A percentile compares a stretch with the other conserved stretches of the same genome.
phyloP scores from a whole-genome alignment of 768 basidiomycete genomes.

The Mycena olivaceomarginata region DNA sequence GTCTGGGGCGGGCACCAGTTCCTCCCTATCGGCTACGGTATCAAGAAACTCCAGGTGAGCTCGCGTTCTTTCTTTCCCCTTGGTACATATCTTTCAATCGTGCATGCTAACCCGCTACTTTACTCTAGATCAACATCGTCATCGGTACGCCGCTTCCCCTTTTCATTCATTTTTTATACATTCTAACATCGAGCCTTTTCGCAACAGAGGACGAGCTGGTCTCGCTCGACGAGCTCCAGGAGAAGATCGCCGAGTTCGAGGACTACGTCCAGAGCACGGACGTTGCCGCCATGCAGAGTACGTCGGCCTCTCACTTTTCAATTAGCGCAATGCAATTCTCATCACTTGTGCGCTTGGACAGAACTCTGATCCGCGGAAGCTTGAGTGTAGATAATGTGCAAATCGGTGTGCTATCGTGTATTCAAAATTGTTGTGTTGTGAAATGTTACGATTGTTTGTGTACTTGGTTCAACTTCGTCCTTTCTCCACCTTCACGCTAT shows the following conservation, averaged over 20 bases:
- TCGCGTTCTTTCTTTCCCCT: constrained; percentile 67
- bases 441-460: too few relatives aligned
- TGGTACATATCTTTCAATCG: too few relatives aligned
- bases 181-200: constrained; percentile 13
- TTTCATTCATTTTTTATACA: background rate
- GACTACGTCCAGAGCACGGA: constrained; percentile 95
- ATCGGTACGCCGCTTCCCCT: constrained; percentile 64
- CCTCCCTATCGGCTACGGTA: constrained; percentile 90
- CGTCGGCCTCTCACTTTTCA: constrained; percentile 45
- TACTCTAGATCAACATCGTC: constrained; percentile 69
- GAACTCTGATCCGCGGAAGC: constrained; percentile 38
- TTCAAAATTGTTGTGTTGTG: too few relatives aligned
- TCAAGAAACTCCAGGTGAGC: constrained; percentile 87
- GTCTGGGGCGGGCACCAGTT: constrained; percentile 97
- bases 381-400: too few relatives aligned
- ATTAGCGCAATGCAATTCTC: background rate
- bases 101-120: too few relatives aligned
- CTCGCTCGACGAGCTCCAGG: constrained; percentile 95
- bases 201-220: constrained; percentile 94
- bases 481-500: too few relatives aligned
- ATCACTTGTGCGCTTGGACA: constrained; percentile 15
- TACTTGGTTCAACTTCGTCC: too few relatives aligned
- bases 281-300: constrained; percentile 96
- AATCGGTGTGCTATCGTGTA: too few relatives aligned
- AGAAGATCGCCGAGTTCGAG: constrained; percentile 89